phyloP scores from a whole-genome alignment of 2,329 filamentous ascomycete species.

The Ceratocystis huliohia region DNA sequence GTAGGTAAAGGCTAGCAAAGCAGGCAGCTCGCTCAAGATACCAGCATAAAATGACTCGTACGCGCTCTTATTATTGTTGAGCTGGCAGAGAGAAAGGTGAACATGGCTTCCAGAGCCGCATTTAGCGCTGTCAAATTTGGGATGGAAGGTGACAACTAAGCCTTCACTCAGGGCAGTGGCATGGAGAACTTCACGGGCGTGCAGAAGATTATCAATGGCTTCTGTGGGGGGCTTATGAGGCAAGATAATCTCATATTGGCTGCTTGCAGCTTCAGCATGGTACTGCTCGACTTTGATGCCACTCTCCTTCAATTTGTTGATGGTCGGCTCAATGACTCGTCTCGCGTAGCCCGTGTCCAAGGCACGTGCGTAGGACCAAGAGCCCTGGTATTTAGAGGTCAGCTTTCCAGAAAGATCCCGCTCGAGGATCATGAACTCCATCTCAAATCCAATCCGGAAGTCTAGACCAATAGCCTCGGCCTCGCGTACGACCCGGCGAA shows the following conservation, averaged over 20 bases:
- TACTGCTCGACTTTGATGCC: slow-evolving; percentile 59
- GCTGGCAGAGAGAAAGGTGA: slow-evolving; percentile 48
- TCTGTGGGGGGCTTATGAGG: slow-evolving; percentile 48
- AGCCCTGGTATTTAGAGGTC: slow-evolving; percentile 49
- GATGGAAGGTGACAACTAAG: slow-evolving; percentile 58
- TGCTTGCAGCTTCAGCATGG: slow-evolving; percentile 59
- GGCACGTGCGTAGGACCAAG: slow-evolving; percentile 26
- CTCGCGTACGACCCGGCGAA: slow-evolving; percentile 45
- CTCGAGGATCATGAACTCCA: slow-evolving; percentile 38
- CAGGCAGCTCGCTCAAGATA: slow-evolving; percentile 51
- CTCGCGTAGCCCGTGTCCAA: slow-evolving; percentile 29
- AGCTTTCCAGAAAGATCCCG: slow-evolving; percentile 29
- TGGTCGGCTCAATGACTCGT: slow-evolving; percentile 52
- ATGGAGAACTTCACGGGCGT: slow-evolving; percentile 56
- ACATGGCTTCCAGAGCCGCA: slow-evolving; percentile 56
- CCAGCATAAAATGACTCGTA: slow-evolving; percentile 54
- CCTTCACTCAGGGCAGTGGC: slow-evolving; percentile 49
- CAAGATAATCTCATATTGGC: slow-evolving; percentile 68
- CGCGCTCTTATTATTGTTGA: background rate
- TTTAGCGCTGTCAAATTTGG: slow-evolving; percentile 47
- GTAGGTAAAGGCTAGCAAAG: slow-evolving; percentile 57
- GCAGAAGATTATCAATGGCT: slow-evolving; percentile 59
- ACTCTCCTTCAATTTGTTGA: slow-evolving; percentile 44
- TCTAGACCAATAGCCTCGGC: slow-evolving; percentile 30
- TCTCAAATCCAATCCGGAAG: slow-evolving; percentile 63